phyloP scores from a whole-genome alignment of 2,329 filamentous ascomycete genomes.

The Diaporthe longicolla region DNA sequence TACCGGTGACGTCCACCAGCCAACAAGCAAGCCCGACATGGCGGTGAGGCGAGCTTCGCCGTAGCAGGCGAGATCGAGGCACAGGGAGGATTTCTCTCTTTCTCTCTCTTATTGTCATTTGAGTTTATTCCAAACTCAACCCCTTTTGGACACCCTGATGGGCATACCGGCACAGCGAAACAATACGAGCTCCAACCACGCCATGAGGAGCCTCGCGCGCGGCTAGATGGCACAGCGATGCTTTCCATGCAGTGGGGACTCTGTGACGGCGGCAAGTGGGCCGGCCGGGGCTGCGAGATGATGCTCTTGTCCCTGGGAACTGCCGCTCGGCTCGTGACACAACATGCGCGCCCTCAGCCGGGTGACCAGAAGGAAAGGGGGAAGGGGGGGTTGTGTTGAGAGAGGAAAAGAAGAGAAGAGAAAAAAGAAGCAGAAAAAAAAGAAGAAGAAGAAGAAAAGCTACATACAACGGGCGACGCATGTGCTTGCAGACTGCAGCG shows the following conservation, averaged over 20 bases:
- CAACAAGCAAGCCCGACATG: background rate
- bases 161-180: background rate
- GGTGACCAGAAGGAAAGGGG: background rate
- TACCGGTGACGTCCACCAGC: constrained; percentile 15
- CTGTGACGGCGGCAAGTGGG: constrained; percentile 14
- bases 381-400: no score
- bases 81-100: background rate
- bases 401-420: background rate
- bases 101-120: background rate
- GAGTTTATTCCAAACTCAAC: constrained; percentile 3
- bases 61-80: constrained; percentile 23
- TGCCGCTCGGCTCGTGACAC: constrained; percentile 17
- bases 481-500: background rate
- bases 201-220: constrained; percentile 7
- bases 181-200: constrained; percentile 14
- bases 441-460: background rate
- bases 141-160: constrained; percentile 1
- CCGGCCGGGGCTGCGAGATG: constrained; percentile 1
- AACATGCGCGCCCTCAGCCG: background rate
- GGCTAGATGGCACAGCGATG: constrained; percentile 14
- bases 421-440: background rate
- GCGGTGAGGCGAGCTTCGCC: constrained; percentile 34
- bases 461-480: constrained; percentile 22
- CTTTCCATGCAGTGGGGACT: background rate
- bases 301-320: background rate